Conservation (phyloP, 768 basidiomycete genomes). For the Agrocybe praecox region DNA sequence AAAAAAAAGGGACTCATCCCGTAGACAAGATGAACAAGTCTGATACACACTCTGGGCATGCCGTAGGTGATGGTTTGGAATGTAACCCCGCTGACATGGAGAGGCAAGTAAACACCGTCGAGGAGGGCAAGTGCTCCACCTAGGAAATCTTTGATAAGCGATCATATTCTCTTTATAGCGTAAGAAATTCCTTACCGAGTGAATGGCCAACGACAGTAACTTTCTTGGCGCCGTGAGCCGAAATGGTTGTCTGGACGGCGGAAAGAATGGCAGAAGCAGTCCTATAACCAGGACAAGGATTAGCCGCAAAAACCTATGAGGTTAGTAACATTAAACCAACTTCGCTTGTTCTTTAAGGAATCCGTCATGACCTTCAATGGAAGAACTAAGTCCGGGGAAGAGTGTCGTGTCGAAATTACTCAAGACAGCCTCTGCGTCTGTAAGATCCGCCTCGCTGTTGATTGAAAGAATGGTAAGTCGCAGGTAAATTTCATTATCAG, state of each 20-base stretch:
- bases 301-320: neutral
- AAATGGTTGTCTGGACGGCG: conserved; percentile 40
- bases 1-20: neutral
- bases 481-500: neutral
- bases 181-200: conserved; percentile 28
- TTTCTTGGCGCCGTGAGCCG: conserved; percentile 31
- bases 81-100: conserved; percentile 44
- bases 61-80: conserved; percentile 42
- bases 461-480: neutral
- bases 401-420: conserved; percentile 34
- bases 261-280: conserved; percentile 42
- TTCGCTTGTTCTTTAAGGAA: conserved; percentile 44
- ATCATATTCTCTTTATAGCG: neutral
- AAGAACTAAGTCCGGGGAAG: conserved; percentile 48
- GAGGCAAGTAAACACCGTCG: conserved; percentile 55
- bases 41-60: conserved; percentile 37
- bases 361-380: conserved; percentile 46
- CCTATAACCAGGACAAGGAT: conserved; percentile 21
- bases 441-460: conserved; percentile 36
- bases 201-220: conserved; percentile 52
- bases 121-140: conserved; percentile 59
- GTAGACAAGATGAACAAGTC: conserved; percentile 20
- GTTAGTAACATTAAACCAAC: conserved; percentile 21
- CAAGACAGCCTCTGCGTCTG: conserved; percentile 37
- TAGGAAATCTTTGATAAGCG: conserved; percentile 1